Base-by-base conservation (phyloP, 352 stramenopile genomes). In the Pythium scleroteichum region DNA sequence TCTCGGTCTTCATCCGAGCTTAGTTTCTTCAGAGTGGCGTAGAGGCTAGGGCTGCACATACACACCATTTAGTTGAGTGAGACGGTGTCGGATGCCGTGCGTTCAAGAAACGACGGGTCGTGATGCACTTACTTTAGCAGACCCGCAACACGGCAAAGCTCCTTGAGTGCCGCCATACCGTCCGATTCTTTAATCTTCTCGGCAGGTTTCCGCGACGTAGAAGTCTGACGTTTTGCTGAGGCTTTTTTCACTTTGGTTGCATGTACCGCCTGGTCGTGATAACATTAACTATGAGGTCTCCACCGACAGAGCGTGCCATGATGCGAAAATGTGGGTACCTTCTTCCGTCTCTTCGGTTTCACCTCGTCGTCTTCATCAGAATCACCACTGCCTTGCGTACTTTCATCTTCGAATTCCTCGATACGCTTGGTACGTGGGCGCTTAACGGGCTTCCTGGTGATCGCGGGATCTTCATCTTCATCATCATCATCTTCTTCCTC, bases 91-190 rank as follows among this genome's bases (percentile, higher is more conserved):
- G 33, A n/a, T n/a, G n/a, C n/a, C n/a, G n/a, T n/a, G n/a, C n/a
- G n/a, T n/a, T n/a, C n/a, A n/a, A n/a, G n/a, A n/a, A n/a, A n/a
- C n/a, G n/a, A n/a, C n/a, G n/a, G n/a, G n/a, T n/a, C n/a, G n/a
- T n/a, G 20, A 17, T 10, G 41, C 7, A 56, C 82, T 39, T 66
- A 95, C 85, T 76, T 85, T 10, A 93, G 59, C 35, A 91, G 49
- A 1, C 85, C 78, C 23, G 83, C 82, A 4, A 78, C 84, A 3
- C 79, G 79, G 7, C 79, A 83, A 12, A 95, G 48, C 54, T 90
- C 77, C 46, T 92, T 95, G 16, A 95, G 72, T 12, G 76, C 57
- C 12, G 71, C 63, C 22, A 93, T 48, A 4, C 85, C 83, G 0
- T 72, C 62, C 6, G 83, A 68, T 17, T 91, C 56, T 26, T 53